Evolutionary conservation across 1,284 basidiomycete species (phyloP).

Genomic region (Cutaneotrichosporon sp.): DNA sequence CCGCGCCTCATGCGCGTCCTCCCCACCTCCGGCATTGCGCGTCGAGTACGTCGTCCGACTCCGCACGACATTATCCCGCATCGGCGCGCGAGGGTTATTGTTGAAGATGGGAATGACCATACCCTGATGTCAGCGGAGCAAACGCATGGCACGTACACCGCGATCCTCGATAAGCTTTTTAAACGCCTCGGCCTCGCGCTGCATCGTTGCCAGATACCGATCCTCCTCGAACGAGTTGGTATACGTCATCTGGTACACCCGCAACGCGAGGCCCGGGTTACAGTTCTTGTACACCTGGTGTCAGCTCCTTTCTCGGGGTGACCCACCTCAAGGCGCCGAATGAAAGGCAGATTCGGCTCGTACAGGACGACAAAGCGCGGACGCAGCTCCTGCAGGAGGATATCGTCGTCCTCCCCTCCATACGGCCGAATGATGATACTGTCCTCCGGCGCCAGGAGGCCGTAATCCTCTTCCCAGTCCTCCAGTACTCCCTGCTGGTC

Average conservation of each 20-base stretch:
- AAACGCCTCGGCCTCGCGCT: slow-evolving; percentile 91
- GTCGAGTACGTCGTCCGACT: slow-evolving; percentile 78
- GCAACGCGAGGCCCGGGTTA: slow-evolving; percentile 70
- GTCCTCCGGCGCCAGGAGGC: slow-evolving; percentile 71
- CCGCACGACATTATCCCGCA: slow-evolving; percentile 55
- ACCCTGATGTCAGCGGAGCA: slow-evolving; percentile 52
- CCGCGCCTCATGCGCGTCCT: slow-evolving; percentile 63
- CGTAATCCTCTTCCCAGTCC: slow-evolving; percentile 76
- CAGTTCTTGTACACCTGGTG: slow-evolving; percentile 76
- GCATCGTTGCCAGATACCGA: slow-evolving; percentile 80
- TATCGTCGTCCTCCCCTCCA: slow-evolving; percentile 87
- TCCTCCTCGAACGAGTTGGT: slow-evolving; percentile 91
- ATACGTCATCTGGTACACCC: slow-evolving; percentile 96
- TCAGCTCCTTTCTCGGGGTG: background rate
- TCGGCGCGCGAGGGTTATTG: slow-evolving; percentile 60
- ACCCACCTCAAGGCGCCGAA: slow-evolving; percentile 81
- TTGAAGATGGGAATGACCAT: slow-evolving; percentile 90
- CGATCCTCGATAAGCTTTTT: slow-evolving; percentile 88
- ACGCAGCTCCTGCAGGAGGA: slow-evolving; percentile 76
- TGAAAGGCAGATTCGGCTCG: slow-evolving; percentile 89
- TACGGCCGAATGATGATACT: slow-evolving; percentile 83
- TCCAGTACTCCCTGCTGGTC: slow-evolving; percentile 27
- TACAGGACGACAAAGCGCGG: slow-evolving; percentile 93
- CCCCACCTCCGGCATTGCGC: slow-evolving; percentile 79
- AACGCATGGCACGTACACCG: slow-evolving; percentile 57